phyloP scores from a whole-genome alignment of 345 rosid genomes.

The Eucalyptus camaldulensis region DNA sequence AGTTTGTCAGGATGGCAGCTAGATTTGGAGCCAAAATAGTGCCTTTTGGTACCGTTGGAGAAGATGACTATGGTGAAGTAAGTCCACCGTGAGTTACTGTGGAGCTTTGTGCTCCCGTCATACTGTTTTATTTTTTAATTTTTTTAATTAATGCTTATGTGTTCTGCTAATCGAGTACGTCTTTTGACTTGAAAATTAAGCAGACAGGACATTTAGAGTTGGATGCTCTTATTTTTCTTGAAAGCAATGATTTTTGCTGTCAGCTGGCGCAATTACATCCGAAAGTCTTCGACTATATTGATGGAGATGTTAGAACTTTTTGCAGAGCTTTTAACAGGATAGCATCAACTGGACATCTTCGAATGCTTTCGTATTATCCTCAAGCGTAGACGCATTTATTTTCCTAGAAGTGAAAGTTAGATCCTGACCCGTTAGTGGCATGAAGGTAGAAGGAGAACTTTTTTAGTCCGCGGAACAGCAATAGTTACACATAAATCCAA shows the following conservation, averaged over 20 bases:
- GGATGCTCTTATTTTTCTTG: not conserved
- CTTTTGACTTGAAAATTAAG: not conserved
- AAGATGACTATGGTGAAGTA: constrained; percentile 61
- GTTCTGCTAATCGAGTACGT: not conserved
- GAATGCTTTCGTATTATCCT: not conserved
- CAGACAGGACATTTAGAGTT: not conserved
- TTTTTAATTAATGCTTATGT: not conserved
- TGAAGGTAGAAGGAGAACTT: not conserved
- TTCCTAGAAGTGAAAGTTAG: not conserved
- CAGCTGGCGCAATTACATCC: not conserved
- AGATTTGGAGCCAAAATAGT: constrained; percentile 73
- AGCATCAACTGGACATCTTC: not conserved
- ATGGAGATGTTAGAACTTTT: not conserved
- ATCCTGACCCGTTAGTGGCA: not conserved
- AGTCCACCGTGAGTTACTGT: not conserved
- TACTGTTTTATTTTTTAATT: not conserved
- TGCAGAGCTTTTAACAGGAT: not conserved
- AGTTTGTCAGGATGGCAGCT: constrained; percentile 82
- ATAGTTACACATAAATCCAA: not conserved
- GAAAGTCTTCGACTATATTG: not conserved
- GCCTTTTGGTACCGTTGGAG: constrained; percentile 77
- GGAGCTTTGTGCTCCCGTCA: not conserved
- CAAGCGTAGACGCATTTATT: not conserved
- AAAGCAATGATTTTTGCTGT: not conserved
- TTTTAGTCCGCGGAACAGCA: not conserved